A percentile compares a stretch with the other conserved stretches of the same genome.
phyloP scores from a whole-genome alignment of 495 filamentous ascomycete genomes.

The Haplographium delicatum region DNA sequence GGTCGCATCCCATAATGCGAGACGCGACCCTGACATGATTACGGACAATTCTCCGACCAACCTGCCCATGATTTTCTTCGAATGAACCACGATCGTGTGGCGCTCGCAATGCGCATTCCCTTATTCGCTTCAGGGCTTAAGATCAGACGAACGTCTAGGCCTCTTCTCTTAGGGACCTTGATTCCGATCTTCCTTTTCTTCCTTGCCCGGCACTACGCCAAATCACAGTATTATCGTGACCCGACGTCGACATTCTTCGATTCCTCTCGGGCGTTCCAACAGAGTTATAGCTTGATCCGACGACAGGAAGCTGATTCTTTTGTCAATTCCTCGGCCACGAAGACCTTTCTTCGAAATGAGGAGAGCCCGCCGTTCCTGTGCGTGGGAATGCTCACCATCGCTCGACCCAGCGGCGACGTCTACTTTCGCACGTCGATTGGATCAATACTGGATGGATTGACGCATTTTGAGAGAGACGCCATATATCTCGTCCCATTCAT shows the following conservation, averaged over 20 bases:
- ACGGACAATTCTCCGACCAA: no score
- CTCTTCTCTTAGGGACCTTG: neutral
- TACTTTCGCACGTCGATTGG: conserved; percentile 47
- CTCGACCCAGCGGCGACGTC: conserved; percentile 22
- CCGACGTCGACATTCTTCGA: conserved; percentile 29
- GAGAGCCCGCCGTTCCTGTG: conserved; percentile 22
- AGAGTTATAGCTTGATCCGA: conserved; percentile 23
- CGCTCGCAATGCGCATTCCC: neutral
- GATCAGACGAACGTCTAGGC: neutral
- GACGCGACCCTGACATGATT: no score
- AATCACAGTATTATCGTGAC: conserved; percentile 14
- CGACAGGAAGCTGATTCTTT: conserved; percentile 22
- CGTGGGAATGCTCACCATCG: conserved; percentile 30
- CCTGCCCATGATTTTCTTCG: no score
- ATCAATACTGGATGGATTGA: conserved; percentile 45
- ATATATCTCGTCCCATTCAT: conserved; percentile 49
- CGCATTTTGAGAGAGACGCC: conserved; percentile 36
- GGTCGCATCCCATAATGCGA: no score
- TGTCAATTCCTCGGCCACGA: conserved; percentile 12
- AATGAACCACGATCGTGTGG: no score
- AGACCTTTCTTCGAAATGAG: conserved; percentile 1
- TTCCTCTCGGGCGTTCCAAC: conserved; percentile 15
- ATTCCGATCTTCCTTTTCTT: conserved; percentile 3
- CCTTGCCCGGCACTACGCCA: conserved; percentile 5
- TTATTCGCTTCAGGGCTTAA: neutral